These are phyloP conservation scores for Panellus pusillus DNA, from an alignment of 768 basidiomycete species.

Conservation along the genomic window DNA sequence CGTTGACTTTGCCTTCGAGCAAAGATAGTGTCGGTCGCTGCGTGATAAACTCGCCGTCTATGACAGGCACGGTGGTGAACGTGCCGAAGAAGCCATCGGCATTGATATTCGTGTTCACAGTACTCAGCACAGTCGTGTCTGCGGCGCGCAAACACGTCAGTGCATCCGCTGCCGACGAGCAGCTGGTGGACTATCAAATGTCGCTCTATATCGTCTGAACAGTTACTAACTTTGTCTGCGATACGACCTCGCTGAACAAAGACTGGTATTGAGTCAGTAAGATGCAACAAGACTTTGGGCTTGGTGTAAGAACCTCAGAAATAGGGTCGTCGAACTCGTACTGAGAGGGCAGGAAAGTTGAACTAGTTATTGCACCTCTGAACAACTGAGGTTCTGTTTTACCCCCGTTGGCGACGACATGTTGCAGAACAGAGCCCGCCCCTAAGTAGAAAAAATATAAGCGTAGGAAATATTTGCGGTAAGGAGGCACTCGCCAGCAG, in stretches of 20 bases:
- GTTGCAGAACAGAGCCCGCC: too few species aligned
- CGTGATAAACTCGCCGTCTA: constrained; percentile 35
- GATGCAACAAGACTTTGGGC: too few species aligned
- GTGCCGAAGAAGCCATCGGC: constrained; percentile 30
- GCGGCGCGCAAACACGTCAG: constrained; percentile 23
- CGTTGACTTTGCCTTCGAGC: constrained; percentile 30
- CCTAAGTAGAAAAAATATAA: too few species aligned
- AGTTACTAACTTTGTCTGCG: constrained; percentile 20
- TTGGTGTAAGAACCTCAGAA: too few species aligned
- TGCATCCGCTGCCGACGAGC: constrained; percentile 17
- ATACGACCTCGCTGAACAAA: constrained; percentile 23
- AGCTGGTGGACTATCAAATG: constrained; percentile 16
- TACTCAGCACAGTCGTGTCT: constrained; percentile 24
- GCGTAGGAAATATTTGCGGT: too few species aligned
- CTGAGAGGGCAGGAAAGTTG: too few species aligned
- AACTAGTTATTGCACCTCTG: too few species aligned
- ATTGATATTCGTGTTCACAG: constrained; percentile 28
- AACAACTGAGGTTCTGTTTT: too few species aligned
- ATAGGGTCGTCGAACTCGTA: too few species aligned
- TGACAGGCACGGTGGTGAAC: constrained; percentile 32
- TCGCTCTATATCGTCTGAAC: not conserved
- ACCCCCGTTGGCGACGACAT: too few species aligned
- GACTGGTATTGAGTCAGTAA: constrained; percentile 7
- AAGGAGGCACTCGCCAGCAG: too few species aligned
- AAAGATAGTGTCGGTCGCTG: constrained; percentile 34